phyloP scores from a whole-genome alignment of 108 stramenopile genomes.

The Fragilariopsis cylindrus region DNA sequence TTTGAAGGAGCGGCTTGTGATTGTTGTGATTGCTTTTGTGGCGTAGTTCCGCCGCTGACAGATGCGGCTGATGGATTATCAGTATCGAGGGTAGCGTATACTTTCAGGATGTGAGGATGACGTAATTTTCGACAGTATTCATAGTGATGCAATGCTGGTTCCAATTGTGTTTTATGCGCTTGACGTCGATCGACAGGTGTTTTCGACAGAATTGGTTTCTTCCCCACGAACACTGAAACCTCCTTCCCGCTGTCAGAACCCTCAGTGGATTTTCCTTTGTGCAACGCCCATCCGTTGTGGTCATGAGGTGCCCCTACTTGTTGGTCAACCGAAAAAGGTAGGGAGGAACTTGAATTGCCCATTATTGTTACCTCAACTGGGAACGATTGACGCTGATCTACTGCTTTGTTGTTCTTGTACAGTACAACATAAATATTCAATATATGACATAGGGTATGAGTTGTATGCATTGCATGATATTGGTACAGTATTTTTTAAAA shows the following conservation, averaged over 20 bases:
- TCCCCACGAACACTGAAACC: slow-evolving; percentile 76
- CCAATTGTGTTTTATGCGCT: slow-evolving; percentile 50
- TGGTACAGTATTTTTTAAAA: too few species aligned
- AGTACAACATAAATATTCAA: too few species aligned
- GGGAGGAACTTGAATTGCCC: slow-evolving; percentile 74
- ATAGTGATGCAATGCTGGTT: slow-evolving; percentile 83
- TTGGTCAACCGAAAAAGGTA: slow-evolving; percentile 76
- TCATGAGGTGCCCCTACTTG: slow-evolving; percentile 52
- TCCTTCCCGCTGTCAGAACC: slow-evolving; percentile 42
- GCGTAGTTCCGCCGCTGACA: slow-evolving; percentile 11
- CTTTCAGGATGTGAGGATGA: slow-evolving; percentile 78
- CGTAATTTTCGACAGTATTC: slow-evolving; percentile 67
- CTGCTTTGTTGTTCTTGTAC: too few species aligned
- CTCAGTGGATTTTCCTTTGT: slow-evolving; percentile 59
- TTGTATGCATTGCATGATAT: too few species aligned
- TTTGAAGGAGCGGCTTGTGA: slow-evolving; percentile 19
- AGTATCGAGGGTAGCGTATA: slow-evolving; percentile 79
- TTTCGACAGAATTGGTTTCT: slow-evolving; percentile 64
- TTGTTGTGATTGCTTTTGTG: neutral
- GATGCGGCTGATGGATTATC: slow-evolving; percentile 65
- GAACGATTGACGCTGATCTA: too few species aligned
- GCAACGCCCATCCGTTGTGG: slow-evolving; percentile 75
- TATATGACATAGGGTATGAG: too few species aligned
- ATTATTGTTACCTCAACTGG: slow-evolving; percentile 24
- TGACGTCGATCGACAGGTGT: slow-evolving; percentile 38